Base-by-base conservation (phyloP, 805 yeast species). In the Alloascoidea hylecoeti region DNA sequence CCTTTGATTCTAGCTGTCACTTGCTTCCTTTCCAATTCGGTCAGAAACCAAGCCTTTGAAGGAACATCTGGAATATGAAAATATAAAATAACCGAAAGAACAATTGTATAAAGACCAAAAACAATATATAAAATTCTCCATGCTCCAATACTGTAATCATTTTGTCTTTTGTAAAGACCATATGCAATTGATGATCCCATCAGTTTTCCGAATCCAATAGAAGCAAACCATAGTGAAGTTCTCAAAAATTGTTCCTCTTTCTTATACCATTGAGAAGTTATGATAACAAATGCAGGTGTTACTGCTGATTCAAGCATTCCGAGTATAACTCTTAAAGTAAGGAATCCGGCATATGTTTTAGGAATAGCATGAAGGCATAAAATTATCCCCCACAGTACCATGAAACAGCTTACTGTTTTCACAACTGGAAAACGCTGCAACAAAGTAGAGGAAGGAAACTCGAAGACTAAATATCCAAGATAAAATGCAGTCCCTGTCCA, bases 351-450 rank as follows among this genome's bases (percentile, higher is more conserved):
- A 43, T 60, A 70, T 19, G 49, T 55, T 30, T 61, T 49, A 2
- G 76, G 66, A 2, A 66, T 69, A 1, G 79, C 65, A 43, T 70
- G 73, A n/a, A 72, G 56, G 27, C 70, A 60, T 23, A 75, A 53
- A n/a, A 74, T 52, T 18, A 51, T 47, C 15, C 85, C 85, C 86
- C 88, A 79, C 0, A 70, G 34, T n/a, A 74, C 48, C 33, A 78
- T 66, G 42, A 67, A 65, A 1, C 52, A 42, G 5, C 71, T 58
- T 3, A 68, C 60, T 3, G 72, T 55, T 44, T 70, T 72, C 3
- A 75, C 65, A 44, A 78, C 61, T 2, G 78, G 79, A 38, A 73
- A 66, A 39, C 60, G 61, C 51, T 79, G 86, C 17, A 75, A 49
- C 1, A 65, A 36, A 35, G 57, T 48, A 6, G 62, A 52, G 2